Evolutionary conservation across 2,329 filamentous ascomycete genomes (phyloP).

Genomic region (Verticillium longisporum): DNA sequence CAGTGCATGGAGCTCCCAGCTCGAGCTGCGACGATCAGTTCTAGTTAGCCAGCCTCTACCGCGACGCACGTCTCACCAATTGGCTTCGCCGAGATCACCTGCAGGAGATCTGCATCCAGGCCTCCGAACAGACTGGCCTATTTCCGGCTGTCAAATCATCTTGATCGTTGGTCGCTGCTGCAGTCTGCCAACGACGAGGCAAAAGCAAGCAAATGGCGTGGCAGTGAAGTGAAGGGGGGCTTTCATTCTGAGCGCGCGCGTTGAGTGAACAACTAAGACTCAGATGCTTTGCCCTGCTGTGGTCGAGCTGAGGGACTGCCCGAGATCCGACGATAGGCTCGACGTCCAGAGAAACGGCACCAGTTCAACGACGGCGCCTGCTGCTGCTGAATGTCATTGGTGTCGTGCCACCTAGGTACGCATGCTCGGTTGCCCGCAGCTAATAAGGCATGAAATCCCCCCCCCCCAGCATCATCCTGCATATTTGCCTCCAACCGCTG

Average conservation of each 20-base stretch:
- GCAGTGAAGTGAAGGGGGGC: not conserved
- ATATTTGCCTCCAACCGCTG: conserved; percentile 5
- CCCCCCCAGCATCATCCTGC: conserved; percentile 10
- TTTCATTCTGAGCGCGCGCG: not conserved
- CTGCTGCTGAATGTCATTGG: not conserved
- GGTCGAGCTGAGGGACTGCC: not conserved
- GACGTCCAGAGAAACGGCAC: not conserved
- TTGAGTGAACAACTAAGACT: not conserved
- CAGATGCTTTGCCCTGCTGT: not conserved
- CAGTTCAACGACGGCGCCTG: not conserved
- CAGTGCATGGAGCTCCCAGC: not conserved
- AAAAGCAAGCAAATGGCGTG: not conserved
- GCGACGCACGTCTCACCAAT: conserved; percentile 1
- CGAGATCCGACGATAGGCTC: not conserved
- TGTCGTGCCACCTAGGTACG: conserved; percentile 5
- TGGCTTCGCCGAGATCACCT: not conserved
- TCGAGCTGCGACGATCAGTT: not conserved
- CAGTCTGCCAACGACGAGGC: not conserved
- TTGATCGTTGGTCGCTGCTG: not conserved
- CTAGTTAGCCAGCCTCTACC: not conserved
- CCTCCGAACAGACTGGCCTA: not conserved
- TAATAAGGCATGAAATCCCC: conserved; percentile 12
- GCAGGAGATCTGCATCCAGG: conserved; percentile 1
- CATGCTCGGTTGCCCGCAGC: conserved; percentile 8
- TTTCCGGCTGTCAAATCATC: not conserved